Conservation (phyloP, 78 protist genomes). For the Mastigamoeba balamuthi region DNA sequence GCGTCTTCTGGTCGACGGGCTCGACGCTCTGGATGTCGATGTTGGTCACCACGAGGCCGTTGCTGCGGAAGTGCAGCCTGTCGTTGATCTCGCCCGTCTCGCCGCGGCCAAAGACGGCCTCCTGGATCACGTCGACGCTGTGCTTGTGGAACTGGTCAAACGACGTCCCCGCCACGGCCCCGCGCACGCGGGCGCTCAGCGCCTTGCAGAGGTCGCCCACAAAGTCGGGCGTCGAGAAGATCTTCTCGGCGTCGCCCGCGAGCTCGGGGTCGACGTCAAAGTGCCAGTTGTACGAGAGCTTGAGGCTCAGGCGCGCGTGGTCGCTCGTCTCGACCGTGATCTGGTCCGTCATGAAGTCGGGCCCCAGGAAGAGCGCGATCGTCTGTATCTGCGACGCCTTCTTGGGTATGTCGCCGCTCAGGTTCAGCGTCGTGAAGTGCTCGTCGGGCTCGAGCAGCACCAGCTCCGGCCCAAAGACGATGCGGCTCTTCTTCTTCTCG, state of each 20-base stretch:
- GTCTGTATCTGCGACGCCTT: conserved; percentile 41
- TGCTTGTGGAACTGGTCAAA: conserved; percentile 76
- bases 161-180: conserved; percentile 50
- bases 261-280: conserved; percentile 22
- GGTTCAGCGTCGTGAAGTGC: conserved; percentile 63
- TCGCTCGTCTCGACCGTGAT: conserved; percentile 72
- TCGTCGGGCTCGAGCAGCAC: conserved; percentile 75
- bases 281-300: conserved; percentile 75
- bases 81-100: conserved; percentile 15
- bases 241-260: conserved; percentile 8
- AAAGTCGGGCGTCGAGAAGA: conserved; percentile 68
- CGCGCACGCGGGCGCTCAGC: conserved; percentile 61
- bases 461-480: conserved; percentile 67
- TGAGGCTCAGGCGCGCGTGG: conserved; percentile 69
- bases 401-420: conserved; percentile 73
- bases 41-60: conserved; percentile 62
- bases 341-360: conserved; percentile 80
- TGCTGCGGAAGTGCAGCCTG: conserved; percentile 25
- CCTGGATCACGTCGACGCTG: conserved; percentile 50
- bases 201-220: conserved; percentile 76
- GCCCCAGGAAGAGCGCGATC: conserved; percentile 62
- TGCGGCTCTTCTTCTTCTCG: conserved; percentile 59
- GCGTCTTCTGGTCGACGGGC: conserved; percentile 78
- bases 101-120: conserved; percentile 60
- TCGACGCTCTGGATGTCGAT: conserved; percentile 77